Evolutionary conservation across 1,284 basidiomycete genomes (phyloP), one percentile per base, ranked within the genome.

Genomic region (Pisolithus thermaeus): DNA sequence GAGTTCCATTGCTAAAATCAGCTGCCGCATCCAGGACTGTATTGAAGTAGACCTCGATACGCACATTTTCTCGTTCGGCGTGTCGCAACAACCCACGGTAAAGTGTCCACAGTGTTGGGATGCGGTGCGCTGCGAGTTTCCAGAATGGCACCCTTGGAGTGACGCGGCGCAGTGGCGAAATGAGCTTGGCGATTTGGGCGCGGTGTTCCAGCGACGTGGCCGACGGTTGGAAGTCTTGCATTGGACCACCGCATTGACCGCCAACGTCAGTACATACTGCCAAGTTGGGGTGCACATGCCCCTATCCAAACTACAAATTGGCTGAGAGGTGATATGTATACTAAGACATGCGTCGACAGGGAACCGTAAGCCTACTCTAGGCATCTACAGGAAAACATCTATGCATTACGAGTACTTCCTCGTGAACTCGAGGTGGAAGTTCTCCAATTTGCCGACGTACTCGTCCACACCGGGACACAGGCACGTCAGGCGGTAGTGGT

Each of bases 391-490:
- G n/a, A 22, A n/a, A 27, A 27, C 7, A 27, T 27, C 25, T 27
- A 27, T 35, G 12, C 7, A 22, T 18, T 40, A 38, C 30, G 58
- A 57, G 52, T 90, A 96, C 73, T 84, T 83, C 60, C 78, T 69
- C 63, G 91, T 75, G 64, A 92, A 97, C 37, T 77, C 76, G 44
- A 68, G 63, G 67, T 97, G 94, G 83, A 96, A 97, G 56, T 73
- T 74, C 71, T 92, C 92, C 48, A 97, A 75, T 64, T 90, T 85
- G 38, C 77, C 76, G 5, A 95, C 87, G 65, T 94, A 97, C 62
- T 94, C 90, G 52, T 95, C 92, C 12, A 92, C 91, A 49, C 87
- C 88, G 3, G 90, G 91, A 65, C 90, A 94, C 56, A 95, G 70
- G 56, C 92, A 94, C 11, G 92, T 94, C 67, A 94, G 69, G 41